Percentiles rank a stretch among this genome's conserved stretches.
These are phyloP conservation scores for Kluyveromyces wickerhamii DNA, from an alignment of 805 yeast genomes.

Conservation along the genomic window DNA sequence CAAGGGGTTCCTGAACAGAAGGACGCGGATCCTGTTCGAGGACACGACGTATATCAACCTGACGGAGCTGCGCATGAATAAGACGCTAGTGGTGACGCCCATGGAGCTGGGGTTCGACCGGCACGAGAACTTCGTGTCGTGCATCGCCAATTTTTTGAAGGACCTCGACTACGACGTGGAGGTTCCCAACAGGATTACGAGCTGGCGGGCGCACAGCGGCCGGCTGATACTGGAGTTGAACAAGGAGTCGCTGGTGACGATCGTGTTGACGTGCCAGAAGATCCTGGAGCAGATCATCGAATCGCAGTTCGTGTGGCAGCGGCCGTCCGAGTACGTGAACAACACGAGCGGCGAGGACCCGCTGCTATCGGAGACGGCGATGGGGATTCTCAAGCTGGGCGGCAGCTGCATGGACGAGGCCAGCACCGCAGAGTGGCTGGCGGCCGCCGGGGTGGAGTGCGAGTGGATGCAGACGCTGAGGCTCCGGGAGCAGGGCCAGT, in stretches of 20 bases:
- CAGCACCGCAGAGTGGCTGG: constrained; percentile 7
- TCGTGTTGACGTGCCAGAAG: constrained; percentile 18
- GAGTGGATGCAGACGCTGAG: constrained; percentile 7
- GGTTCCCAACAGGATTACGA: constrained; percentile 5
- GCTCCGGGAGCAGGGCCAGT: constrained; percentile 3
- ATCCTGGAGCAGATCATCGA: constrained; percentile 14
- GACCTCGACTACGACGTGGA: constrained; percentile 9
- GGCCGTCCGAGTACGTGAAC: constrained; percentile 23
- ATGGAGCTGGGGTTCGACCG: constrained; percentile 5
- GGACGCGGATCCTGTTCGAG: constrained; percentile 26
- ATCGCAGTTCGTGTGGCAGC: constrained; percentile 15
- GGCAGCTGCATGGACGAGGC: constrained; percentile 8
- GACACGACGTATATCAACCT: constrained; percentile 24
- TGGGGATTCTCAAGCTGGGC: not conserved
- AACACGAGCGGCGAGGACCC: constrained; percentile 13
- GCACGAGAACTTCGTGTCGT: constrained; percentile 1
- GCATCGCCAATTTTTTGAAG: constrained; percentile 7
- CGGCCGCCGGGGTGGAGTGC: constrained; percentile 8
- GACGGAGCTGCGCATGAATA: constrained; percentile 6
- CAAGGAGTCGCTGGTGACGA: constrained; percentile 12
- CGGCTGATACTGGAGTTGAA: constrained; percentile 7
- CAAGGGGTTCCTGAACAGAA: constrained; percentile 23
- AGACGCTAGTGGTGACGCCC: constrained; percentile 7
- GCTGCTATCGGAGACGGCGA: constrained; percentile 11
- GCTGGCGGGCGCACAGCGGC: constrained; percentile 3